Percentiles rank a stretch among this genome's conserved stretches.
phyloP scores from a whole-genome alignment of 495 filamentous ascomycete genomes.

The Podospora anserina region DNA sequence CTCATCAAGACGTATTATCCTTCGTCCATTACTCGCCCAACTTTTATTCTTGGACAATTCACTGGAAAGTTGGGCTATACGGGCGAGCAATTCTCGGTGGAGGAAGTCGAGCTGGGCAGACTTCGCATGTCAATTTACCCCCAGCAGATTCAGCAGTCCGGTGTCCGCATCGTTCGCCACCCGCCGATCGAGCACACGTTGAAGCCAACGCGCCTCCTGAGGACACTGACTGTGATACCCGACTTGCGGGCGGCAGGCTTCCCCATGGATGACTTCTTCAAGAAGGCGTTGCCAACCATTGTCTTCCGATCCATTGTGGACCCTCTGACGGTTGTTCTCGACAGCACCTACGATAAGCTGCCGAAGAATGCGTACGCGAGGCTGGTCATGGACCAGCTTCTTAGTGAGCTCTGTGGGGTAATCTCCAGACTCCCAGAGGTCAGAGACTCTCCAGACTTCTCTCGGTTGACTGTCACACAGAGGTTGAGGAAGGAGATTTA shows the following conservation, averaged over 20 bases:
- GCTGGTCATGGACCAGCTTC: constrained; percentile 63
- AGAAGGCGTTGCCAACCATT: constrained; percentile 65
- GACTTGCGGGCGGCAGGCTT: constrained; percentile 31
- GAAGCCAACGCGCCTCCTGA: constrained; percentile 30
- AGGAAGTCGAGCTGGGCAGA: constrained; percentile 52
- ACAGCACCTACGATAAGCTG: constrained; percentile 68
- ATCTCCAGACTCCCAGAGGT: constrained; percentile 55
- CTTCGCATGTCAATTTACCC: constrained; percentile 27
- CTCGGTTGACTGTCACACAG: constrained; percentile 52
- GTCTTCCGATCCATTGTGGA: constrained; percentile 73
- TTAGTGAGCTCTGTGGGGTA: constrained; percentile 47
- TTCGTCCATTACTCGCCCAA: constrained; percentile 59
- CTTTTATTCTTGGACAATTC: constrained; percentile 71
- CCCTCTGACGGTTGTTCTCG: constrained; percentile 69
- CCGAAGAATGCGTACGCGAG: constrained; percentile 59
- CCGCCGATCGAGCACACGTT: constrained; percentile 24
- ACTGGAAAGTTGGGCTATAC: constrained; percentile 54
- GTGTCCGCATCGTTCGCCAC: constrained; percentile 19
- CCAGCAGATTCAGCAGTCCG: not conserved
- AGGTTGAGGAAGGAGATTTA: constrained; percentile 46
- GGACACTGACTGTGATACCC: constrained; percentile 29
- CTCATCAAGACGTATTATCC: constrained; percentile 67
- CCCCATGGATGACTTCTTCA: constrained; percentile 29
- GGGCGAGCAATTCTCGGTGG: constrained; percentile 54
- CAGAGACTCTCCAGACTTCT: constrained; percentile 55